Evolutionary conservation across 2,329 filamentous ascomycete species (phyloP), one percentile per base, ranked within the genome.

Genomic region (Claviceps humidiphila): DNA sequence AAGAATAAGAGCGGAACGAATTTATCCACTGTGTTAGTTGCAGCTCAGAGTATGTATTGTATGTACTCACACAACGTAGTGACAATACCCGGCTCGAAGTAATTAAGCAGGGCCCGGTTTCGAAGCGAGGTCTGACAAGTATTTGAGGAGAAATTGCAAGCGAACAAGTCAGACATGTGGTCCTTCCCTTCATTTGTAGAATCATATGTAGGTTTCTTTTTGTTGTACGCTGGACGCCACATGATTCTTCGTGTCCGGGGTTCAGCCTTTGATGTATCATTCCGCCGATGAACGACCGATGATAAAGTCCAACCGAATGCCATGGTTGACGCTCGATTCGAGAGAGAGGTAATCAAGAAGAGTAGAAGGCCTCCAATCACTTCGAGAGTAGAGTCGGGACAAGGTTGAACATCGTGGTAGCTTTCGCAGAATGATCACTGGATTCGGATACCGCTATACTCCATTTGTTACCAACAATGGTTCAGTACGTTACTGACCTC

Each of bases 251-350:
- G 47, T 26, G 13, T 30, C 30, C 45, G 16, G 30, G 30, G 45
- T 14, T 47, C 45, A 38, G 30, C n/a, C 30, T 37, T 37, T 4
- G 9, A n/a, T 38, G 17, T 22, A 37, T 22, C n/a, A 37, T 52
- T 41, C 26, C 40, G 47, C 51, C 51, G 47, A 52, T 20, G 38
- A 52, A 52, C 41, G 47, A 52, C 51, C 51, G 47, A 49, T 22
- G 37, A 17, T 17, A 1, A 11, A 34, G 30, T 34, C 30, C 30
- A 34, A 34, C 8, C 30, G 4, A 11, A 34, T 34, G 30, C 3
- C 30, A 34, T 34, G 30, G 30, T 34, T 3, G 30, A 34, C 30
- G 30, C 30, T 9, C 30, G 30, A 34, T 34, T 34, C 3, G 30
- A 34, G 30, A 34, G 3, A 9, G 9, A 34, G 30, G 16, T 0